Evolutionary conservation across 2,329 filamentous ascomycete species (phyloP), one percentile per base, ranked within the genome.

Genomic region (Sporothrix globosa): DNA sequence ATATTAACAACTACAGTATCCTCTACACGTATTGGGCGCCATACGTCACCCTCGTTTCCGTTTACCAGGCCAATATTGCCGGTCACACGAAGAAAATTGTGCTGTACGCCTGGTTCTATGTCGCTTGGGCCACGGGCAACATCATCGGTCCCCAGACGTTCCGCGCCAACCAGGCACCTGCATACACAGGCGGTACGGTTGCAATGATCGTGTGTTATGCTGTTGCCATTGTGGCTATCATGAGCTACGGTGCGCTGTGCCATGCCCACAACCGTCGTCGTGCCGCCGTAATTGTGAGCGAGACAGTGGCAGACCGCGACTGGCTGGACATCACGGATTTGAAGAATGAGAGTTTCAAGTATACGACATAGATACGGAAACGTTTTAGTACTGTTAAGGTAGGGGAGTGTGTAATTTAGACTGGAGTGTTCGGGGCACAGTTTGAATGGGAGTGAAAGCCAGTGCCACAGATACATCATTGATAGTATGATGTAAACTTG

Each of bases 311-410:
- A 2, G 61, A 71, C 46, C 24, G 83, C 70, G 79, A 79, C 4
- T 88, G 80, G 83, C 79, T 78, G 50, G 81, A 82, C 30, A 77
- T 86, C 79, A 89, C 86, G 7, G 87, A 89, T 72, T 82, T 77
- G 75, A 83, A 89, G 78, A 88, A 89, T 74, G 82, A 81, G 74
- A 82, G 80, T 24, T 88, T 89, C 76, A 81, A 85, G 71, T 73
- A 74, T 72, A 69, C 75, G 7, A 72, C 72, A 30, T 73, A 48
- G n/a, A 13, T n/a, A n/a, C n/a, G n/a, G n/a, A n/a, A n/a, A n/a
- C n/a, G n/a, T n/a, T n/a, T n/a, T n/a, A n/a, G n/a, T n/a, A n/a
- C n/a, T n/a, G n/a, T n/a, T n/a, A n/a, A n/a, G n/a, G n/a, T n/a
- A n/a, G n/a, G n/a, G n/a, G n/a, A n/a, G n/a, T n/a, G n/a, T n/a